Base-by-base conservation (phyloP, 2,329 filamentous ascomycete genomes). In the Stagonosporopsis chrysanthemi region DNA sequence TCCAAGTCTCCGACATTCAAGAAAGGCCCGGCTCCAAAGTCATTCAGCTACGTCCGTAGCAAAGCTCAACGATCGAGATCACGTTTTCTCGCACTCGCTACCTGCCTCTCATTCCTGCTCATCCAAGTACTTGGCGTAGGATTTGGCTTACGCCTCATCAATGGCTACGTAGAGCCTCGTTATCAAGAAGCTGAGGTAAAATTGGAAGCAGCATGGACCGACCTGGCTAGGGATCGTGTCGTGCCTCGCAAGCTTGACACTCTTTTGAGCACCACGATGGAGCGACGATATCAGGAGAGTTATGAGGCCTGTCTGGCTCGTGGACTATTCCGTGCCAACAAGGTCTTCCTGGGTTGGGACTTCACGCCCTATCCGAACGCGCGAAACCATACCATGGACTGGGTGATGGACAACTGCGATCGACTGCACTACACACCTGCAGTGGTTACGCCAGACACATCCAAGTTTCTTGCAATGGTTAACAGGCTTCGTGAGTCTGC, bases 241-340 rank as follows among this genome's bases (percentile, higher is more conserved):
- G 24, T 67, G 0, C 24, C 64, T 31, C 31, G 2, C 33, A 52
- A 40, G 12, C 35, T 68, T 4, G 60, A 61, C 2, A 22, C 17
- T 4, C 36, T 72, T 1, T 43, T 60, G 2, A 24, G 43, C 9
- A 42, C 26, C 6, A 46, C 42, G 22, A 54, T 72, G 8, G 35
- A 42, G 4, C 53, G 53, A 36, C 24, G 39, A 9, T 56, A 57
- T 36, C 61, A 64, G 44, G 71, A 74, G 40, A 65, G 50, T 2
- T 60, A 74, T 28, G 55, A 65, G 12, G 47, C 69, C 8, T 74
- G 71, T 38, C 66, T 73, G 12, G 59, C 49, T 8, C 69, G 69
- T 9, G 69, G 65, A 9, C 57, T 68, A 6, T 35, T 42, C 2
- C 14, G 38, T 4, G 66, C 60, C 2, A 31, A 70, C n/a, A 12